These are phyloP conservation scores for Tephrocybe sp. DNA, from an alignment of 768 basidiomycete genomes.

Conservation along the genomic window DNA sequence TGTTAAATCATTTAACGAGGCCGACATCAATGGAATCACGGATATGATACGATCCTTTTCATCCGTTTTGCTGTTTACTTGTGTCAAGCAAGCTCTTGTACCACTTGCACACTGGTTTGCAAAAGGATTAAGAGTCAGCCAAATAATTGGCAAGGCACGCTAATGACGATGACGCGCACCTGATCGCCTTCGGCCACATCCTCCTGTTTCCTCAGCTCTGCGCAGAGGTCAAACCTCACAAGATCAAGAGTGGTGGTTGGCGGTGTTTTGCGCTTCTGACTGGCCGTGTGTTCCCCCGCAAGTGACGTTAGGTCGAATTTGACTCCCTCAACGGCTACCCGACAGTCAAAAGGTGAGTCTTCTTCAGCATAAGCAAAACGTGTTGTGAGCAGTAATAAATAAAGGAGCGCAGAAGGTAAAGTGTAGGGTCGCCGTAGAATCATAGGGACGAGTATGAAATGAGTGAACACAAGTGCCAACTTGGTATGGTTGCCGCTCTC, in stretches of 20 bases:
- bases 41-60: conserved; percentile 60
- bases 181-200: conserved; percentile 60
- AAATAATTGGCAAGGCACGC: conserved; percentile 6
- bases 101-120: conserved; percentile 60
- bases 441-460: conserved; percentile 14
- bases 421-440: conserved; percentile 18
- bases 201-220: conserved; percentile 47
- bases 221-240: conserved; percentile 69
- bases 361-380: conserved; percentile 34
- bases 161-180: conserved; percentile 41
- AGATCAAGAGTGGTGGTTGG: conserved; percentile 64
- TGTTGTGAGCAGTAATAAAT: conserved; percentile 14
- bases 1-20: conserved; percentile 30
- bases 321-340: conserved; percentile 34
- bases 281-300: conserved; percentile 48
- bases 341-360: conserved; percentile 54
- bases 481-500: neutral
- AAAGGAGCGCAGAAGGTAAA: conserved; percentile 12
- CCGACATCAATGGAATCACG: conserved; percentile 73
- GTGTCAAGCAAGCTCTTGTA: conserved; percentile 74
- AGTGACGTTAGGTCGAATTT: conserved; percentile 65
- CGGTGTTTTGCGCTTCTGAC: conserved; percentile 54
- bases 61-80: conserved; percentile 58
- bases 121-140: neutral
- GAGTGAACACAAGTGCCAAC: neutral